Evolutionary conservation across 176 grass and related monocot genomes (phyloP).

Genomic region (Cocos nucifera): DNA sequence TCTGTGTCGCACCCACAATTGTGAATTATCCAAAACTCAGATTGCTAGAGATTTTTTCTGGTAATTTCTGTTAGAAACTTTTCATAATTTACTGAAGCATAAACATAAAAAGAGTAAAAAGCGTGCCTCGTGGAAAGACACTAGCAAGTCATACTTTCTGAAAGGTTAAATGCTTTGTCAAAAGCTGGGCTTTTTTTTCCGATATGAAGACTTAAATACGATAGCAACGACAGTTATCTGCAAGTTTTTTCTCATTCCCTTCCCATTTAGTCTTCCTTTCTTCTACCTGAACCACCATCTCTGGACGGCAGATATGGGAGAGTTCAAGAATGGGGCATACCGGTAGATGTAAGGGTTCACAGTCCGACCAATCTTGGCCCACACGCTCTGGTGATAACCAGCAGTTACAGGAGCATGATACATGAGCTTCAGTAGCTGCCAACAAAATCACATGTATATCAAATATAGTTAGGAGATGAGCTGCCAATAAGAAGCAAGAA

Average conservation of each 20-base stretch:
- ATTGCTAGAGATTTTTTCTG: no score
- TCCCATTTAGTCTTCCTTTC: not conserved
- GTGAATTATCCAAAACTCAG: no score
- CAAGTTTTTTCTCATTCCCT: not conserved
- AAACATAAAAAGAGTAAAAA: no score
- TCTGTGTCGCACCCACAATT: no score
- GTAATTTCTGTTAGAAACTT: no score
- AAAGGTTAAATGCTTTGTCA: no score
- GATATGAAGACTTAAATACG: no score
- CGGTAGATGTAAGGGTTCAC: constrained; percentile 54
- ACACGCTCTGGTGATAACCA: constrained; percentile 72
- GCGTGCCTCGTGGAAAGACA: no score
- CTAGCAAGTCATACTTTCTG: no score
- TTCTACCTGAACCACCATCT: constrained; percentile 98
- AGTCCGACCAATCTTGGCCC: constrained; percentile 73
- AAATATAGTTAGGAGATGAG: not conserved
- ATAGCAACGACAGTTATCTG: no score
- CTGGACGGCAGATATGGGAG: constrained; percentile 63
- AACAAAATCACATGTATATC: not conserved
- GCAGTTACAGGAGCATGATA: constrained; percentile 75
- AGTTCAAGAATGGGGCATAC: constrained; percentile 72
- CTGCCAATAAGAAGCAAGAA: not conserved
- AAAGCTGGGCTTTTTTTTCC: no score
- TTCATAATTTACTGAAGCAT: no score
- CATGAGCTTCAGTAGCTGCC: constrained; percentile 89